Conservation (phyloP, 2,329 filamentous ascomycete species). For the Exophiala sideris region DNA sequence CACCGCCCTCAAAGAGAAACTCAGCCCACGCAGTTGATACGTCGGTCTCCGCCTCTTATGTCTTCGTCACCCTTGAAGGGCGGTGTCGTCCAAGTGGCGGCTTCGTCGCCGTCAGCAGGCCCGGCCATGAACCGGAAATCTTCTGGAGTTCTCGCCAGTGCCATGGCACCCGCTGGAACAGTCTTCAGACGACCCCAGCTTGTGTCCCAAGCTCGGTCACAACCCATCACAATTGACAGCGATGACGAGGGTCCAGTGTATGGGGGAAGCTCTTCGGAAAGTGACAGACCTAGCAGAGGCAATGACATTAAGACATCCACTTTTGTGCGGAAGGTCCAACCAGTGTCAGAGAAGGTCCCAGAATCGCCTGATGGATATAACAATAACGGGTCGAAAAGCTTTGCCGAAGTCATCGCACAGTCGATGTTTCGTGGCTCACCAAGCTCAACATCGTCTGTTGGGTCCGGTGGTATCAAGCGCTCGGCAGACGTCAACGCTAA, state of each 20-base stretch:
- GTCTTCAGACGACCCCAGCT: constrained; percentile 56
- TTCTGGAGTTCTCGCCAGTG: constrained; percentile 51
- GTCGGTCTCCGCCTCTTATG: constrained; percentile 31
- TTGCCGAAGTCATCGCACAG: constrained; percentile 44
- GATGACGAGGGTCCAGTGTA: constrained; percentile 57
- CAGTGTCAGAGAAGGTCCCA: constrained; percentile 33
- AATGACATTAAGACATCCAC: constrained; percentile 59
- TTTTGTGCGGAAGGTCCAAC: constrained; percentile 39
- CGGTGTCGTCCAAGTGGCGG: constrained; percentile 70
- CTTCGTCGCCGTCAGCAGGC: constrained; percentile 73
- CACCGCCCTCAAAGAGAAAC: constrained; percentile 42
- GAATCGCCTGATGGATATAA: constrained; percentile 39
- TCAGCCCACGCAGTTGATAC: constrained; percentile 61
- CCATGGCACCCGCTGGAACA: constrained; percentile 75
- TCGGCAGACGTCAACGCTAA: constrained; percentile 45
- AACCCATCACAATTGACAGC: constrained; percentile 48
- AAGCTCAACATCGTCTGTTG: constrained; percentile 14
- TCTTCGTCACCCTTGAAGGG: constrained; percentile 32
- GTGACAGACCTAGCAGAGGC: constrained; percentile 49
- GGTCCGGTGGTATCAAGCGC: constrained; percentile 34
- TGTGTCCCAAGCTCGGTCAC: constrained; percentile 39
- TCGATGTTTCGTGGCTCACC: constrained; percentile 41
- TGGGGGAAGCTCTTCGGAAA: constrained; percentile 63
- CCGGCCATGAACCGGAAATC: constrained; percentile 31
- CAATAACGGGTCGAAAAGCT: constrained; percentile 33